Evolutionary conservation across 345 rosid species (phyloP), one percentile per base, ranked within the genome.

Genomic region (Alliaria petiolata): DNA sequence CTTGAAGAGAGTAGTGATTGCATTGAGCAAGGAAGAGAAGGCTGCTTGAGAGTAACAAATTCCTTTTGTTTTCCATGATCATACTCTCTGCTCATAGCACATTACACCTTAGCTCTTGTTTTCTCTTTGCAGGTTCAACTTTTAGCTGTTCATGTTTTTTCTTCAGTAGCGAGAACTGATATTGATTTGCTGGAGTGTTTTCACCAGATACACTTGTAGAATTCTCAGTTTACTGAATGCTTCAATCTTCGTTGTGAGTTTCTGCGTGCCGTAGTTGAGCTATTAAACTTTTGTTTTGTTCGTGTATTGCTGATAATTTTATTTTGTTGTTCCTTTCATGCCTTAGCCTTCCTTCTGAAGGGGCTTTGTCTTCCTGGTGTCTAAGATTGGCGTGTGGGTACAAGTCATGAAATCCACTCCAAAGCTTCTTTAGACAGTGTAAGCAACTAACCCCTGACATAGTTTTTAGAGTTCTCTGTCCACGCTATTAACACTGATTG

Each of bases 1-100:
- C 69, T 77, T 90, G 81, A 92, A 86, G 87, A 87, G 84, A 81
- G 89, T 85, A 8, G 89, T 84, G 22, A 72, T 85, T 67, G 91
- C 83, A 4, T 78, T 88, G 63, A 92, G 88, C 43, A 86, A 83
- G 87, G 97, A 92, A 82, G 87, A 92, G 81, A 85, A 70, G 63
- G 86, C 86, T 77, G 78, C 84, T 50, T 71, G 69, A 62, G 95
- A 84, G 78, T 71, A 75, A 69, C 51, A 83, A 70, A 46, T 66
- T 25, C 35, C 50, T 17, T 38, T 44, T 72, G 10, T 25, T 71
- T 72, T 54, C 62, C 58, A 52, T 66, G 39, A 61, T 42, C 62
- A 15, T 43, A 43, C 30, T 58, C 20, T 45, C n/a, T n/a, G 20
- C 58, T 53, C 55, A 4, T 44, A 63, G 22, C 49, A 40, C 62